Evolutionary conservation across 352 stramenopile genomes (phyloP).

Genomic region (Blastocystis sp.): DNA sequence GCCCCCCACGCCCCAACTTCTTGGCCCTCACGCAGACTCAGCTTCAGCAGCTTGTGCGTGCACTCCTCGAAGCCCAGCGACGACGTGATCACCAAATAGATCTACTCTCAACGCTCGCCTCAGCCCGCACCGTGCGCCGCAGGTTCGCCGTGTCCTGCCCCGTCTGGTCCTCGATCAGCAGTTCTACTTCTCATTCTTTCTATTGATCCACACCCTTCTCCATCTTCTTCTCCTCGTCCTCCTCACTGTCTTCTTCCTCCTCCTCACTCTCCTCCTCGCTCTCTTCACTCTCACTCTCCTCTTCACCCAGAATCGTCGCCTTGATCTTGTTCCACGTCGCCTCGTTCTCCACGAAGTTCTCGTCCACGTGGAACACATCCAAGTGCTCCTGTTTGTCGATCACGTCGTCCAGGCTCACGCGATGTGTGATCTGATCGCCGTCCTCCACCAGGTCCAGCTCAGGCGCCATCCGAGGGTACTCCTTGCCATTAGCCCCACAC

Average conservation of each 20-base stretch:
- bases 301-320: constrained; percentile 88
- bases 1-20: constrained; percentile 74
- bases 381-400: constrained; percentile 90
- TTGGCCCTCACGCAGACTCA: constrained; percentile 90
- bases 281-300: constrained; percentile 77
- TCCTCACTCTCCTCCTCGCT: constrained; percentile 76
- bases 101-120: constrained; percentile 72
- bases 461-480: constrained; percentile 85
- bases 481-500: background rate
- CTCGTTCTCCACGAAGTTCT: constrained; percentile 92
- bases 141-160: constrained; percentile 95
- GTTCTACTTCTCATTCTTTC: background rate
- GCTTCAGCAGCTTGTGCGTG: constrained; percentile 94
- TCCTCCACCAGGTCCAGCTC: constrained; percentile 94
- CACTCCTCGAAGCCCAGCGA: constrained; percentile 97
- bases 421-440: constrained; percentile 97
- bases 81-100: constrained; percentile 99
- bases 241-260: constrained; percentile 72
- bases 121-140: constrained; percentile 78
- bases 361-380: constrained; percentile 89
- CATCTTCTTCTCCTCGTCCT: constrained; percentile 31
- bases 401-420: constrained; percentile 91
- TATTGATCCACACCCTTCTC: constrained; percentile 3
- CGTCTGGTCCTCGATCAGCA: constrained; percentile 90
- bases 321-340: constrained; percentile 90